Evolutionary conservation across 208 protist genomes (phyloP).

Genomic region (Leptomonas pyrrhocoris): DNA sequence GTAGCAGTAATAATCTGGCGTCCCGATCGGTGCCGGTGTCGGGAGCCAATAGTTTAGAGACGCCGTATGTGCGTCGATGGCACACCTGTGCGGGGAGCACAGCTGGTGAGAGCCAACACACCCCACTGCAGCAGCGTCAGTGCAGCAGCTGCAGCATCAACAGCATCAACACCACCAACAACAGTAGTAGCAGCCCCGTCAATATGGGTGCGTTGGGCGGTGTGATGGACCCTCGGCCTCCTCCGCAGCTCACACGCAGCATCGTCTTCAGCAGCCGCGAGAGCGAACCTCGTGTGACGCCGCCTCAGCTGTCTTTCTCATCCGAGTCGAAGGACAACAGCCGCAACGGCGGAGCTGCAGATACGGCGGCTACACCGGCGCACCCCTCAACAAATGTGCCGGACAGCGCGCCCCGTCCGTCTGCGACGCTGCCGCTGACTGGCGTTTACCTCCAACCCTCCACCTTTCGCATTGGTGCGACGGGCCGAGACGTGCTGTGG

Average conservation of each 20-base stretch:
- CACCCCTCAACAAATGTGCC: no score
- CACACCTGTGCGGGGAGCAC: not conserved
- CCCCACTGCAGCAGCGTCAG: not conserved
- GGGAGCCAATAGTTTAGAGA: no score
- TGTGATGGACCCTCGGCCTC: not conserved
- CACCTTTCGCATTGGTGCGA: conserved; percentile 16
- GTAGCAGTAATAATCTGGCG: no score
- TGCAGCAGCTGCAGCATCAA: not conserved
- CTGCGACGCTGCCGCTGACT: not conserved
- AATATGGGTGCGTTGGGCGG: not conserved
- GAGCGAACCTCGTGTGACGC: not conserved
- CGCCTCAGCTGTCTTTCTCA: not conserved
- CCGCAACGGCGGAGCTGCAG: not conserved
- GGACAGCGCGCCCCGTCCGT: not conserved
- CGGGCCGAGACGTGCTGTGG: conserved; percentile 17
- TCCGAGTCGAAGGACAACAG: not conserved
- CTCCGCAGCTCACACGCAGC: not conserved
- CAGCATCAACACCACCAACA: no score
- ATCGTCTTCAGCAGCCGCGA: conserved; percentile 16
- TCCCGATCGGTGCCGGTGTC: no score
- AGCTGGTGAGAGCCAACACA: not conserved
- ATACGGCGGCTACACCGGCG: no score
- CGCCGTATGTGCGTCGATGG: not conserved
- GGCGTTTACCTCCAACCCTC: conserved; percentile 22
- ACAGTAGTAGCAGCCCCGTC: no score